Conservation (phyloP, 306 rosid species). For the Prunus armeniaca region DNA sequence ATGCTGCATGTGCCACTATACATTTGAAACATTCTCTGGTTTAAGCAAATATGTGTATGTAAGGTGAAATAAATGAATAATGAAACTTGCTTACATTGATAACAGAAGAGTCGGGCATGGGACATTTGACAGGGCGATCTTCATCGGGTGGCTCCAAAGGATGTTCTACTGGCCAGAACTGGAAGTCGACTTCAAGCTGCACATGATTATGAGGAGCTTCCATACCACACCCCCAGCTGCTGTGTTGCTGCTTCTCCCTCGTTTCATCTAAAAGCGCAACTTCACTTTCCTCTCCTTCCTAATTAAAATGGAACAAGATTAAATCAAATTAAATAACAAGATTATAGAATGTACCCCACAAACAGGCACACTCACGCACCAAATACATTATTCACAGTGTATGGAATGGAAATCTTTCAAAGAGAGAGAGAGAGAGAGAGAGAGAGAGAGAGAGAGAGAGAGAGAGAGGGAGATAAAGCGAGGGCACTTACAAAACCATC, state of each 20-base stretch:
- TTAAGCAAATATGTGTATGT: no score
- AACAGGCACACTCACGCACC: no score
- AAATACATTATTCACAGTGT: no score
- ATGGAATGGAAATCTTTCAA: background rate
- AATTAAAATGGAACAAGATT: background rate
- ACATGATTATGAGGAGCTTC: constrained; percentile 17
- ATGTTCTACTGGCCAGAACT: constrained; percentile 85
- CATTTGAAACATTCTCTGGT: no score
- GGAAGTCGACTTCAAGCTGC: constrained; percentile 52
- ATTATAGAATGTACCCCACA: background rate
- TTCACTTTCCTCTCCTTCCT: constrained; percentile 48
- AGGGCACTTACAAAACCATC: constrained; percentile 50
- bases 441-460: background rate
- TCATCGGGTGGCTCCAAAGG: constrained; percentile 89
- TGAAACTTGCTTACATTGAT: constrained; percentile 49
- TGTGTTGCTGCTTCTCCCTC: constrained; percentile 15
- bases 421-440: background rate
- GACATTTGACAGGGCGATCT: constrained; percentile 92
- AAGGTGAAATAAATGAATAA: background rate
- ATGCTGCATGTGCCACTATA: no score
- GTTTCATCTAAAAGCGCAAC: constrained; percentile 38
- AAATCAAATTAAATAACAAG: background rate
- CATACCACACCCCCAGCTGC: constrained; percentile 19
- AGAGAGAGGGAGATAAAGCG: constrained; percentile 3
- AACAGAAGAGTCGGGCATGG: constrained; percentile 81